Base-by-base conservation (phyloP, 2,329 filamentous ascomycete genomes). In the Pseudocercospora crystallina region DNA sequence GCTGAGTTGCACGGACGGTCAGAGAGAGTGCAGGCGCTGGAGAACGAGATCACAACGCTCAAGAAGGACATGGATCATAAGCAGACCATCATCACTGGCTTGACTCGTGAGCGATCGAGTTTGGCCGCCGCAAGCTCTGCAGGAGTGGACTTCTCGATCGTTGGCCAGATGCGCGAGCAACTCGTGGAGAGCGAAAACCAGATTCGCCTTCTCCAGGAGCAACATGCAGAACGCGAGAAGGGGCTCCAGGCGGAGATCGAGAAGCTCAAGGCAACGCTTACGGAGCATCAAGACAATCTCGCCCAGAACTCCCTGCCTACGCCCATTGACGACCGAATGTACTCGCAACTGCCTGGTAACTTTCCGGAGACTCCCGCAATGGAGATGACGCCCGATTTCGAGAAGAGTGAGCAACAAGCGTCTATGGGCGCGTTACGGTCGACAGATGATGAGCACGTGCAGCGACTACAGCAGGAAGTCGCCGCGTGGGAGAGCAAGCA, bases 21-120 rank as follows among this genome's bases (percentile, higher is more conserved):
- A 34, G 91, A 97, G 69, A 85, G 91, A 26, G 91, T 96, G 46
- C 89, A 95, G 65, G 85, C 91, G 62, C 78, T 99, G 11, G 94
- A 99, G 70, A 84, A 84, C 5, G 92, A 96, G 61, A 82, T 96
- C 49, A 77, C 84, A 20, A 85, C 83, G 3, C 83, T 90, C 15
- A 94, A 89, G 76, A 96, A 90, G 75, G 94, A 99, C 70, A 95
- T 97, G 86, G 94, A 99, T 67, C 85, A 82, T 56, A 99, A 99
- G 80, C 90, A 92, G 77, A 89, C 89, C 29, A 91, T 99, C 66
- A 97, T 99, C 61, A 89, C 90, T 29, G 94, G 94, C 5, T 78
- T 99, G 57, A 95, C 94, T 3, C 86, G 94, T 47, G 95, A 99
- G 71, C 81, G 95, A 52, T 92, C 90, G 2, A 96, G 90, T 72